Evolutionary conservation across 192 early-diverging fungal genomes (phyloP).

Genomic region (Thoreauomyces humboldtii): DNA sequence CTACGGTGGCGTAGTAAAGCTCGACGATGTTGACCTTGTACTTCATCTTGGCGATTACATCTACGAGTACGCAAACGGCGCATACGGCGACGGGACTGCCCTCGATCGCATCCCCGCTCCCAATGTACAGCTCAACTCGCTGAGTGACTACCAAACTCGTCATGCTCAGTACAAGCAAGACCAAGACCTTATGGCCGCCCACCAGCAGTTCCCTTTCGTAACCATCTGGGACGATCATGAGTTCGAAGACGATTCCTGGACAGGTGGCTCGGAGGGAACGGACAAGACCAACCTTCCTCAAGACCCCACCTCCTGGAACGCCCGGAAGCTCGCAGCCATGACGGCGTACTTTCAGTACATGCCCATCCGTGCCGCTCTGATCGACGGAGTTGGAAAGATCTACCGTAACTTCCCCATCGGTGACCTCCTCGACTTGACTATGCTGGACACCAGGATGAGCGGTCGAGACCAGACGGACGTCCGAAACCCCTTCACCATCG

Average conservation of each 20-base stretch:
- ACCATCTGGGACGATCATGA: conserved; percentile 44
- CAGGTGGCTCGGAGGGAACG: conserved; percentile 1
- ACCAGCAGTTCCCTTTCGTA: conserved; percentile 32
- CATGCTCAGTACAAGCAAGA: conserved; percentile 45
- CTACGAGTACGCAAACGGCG: conserved; percentile 42
- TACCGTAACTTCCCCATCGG: conserved; percentile 43
- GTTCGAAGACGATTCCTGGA: conserved; percentile 39
- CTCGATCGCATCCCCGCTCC: conserved; percentile 35
- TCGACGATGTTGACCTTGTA: conserved; percentile 36
- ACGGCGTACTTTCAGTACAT: conserved; percentile 49
- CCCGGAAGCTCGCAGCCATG: conserved; percentile 28
- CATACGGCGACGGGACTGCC: conserved; percentile 33
- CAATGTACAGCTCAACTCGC: conserved; percentile 12
- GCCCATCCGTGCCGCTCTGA: conserved; percentile 30
- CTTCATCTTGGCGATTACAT: conserved; percentile 44
- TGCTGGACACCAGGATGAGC: conserved; percentile 45
- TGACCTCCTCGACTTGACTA: conserved; percentile 40
- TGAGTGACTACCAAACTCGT: conserved; percentile 38
- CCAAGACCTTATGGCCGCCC: conserved; percentile 32
- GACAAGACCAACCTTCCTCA: no score
- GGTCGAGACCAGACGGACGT: conserved; percentile 27
- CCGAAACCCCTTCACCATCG: no score
- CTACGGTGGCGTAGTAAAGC: conserved; percentile 27
- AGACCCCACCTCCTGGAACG: conserved; percentile 13
- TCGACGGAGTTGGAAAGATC: conserved; percentile 22